Percentiles rank a stretch among this genome's conserved stretches.
Evolutionary conservation across 108 stramenopile species (phyloP).

Genomic region (Cyclotella choctawhatcheeana): DNA sequence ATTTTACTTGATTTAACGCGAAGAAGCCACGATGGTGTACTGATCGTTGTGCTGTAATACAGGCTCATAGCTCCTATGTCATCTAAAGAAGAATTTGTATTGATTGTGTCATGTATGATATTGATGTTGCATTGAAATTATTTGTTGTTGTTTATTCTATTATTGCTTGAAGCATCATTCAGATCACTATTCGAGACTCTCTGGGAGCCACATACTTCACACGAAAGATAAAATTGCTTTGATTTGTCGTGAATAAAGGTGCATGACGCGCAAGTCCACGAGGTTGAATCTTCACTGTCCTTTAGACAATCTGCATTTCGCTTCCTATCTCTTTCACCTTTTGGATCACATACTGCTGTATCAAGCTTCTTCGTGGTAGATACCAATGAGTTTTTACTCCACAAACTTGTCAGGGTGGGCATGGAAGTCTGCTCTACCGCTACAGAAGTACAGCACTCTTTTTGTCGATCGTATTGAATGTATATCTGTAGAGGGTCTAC

Average conservation of each 20-base stretch:
- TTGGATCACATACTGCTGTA: not conserved
- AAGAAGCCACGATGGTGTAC: no score
- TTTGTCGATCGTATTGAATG: constrained; percentile 14
- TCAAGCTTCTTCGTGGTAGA: not conserved
- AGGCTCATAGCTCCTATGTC: no score
- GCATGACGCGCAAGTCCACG: constrained; percentile 31
- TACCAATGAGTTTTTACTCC: not conserved
- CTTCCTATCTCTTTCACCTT: not conserved
- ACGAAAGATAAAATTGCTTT: constrained; percentile 21
- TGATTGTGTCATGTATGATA: no score
- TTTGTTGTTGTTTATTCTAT: no score
- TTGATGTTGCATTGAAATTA: no score
- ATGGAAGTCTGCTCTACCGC: not conserved
- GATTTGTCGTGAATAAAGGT: constrained; percentile 14
- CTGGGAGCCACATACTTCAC: constrained; percentile 46
- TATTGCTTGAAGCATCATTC: no score
- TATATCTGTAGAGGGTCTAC: not conserved
- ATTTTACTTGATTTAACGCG: no score
- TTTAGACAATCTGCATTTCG: constrained; percentile 3
- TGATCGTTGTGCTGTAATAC: no score
- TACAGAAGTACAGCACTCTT: constrained; percentile 10
- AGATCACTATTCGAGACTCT: no score
- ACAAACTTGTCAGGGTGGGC: constrained; percentile 10
- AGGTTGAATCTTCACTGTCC: not conserved
- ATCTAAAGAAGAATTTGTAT: no score